Conservation (phyloP, 1,284 basidiomycete species). For the Boletus sp. region DNA sequence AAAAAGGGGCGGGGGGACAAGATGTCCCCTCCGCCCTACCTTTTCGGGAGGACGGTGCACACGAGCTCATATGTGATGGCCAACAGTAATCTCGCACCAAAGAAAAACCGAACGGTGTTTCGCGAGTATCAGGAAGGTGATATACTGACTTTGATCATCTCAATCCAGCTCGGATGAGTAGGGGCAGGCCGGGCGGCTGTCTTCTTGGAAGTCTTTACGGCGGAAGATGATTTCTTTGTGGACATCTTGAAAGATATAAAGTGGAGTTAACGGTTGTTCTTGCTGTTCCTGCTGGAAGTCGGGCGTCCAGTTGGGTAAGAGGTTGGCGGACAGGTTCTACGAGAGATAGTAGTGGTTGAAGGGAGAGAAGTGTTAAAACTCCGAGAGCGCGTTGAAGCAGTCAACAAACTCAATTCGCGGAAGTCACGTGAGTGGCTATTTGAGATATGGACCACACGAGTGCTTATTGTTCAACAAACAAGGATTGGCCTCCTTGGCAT, state of each 20-base stretch:
- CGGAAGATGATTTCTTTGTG: conserved; percentile 31
- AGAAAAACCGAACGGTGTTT: not conserved
- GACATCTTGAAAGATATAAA: conserved; percentile 28
- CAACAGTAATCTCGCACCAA: conserved; percentile 4
- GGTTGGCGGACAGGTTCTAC: conserved; percentile 33
- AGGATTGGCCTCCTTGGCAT: not conserved
- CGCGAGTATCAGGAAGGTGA: not conserved
- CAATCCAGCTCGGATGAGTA: conserved; percentile 66
- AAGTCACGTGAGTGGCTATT: conserved; percentile 35
- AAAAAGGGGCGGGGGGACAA: conserved; percentile 7
- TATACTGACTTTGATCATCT: conserved; percentile 70
- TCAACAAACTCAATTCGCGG: conserved; percentile 45
- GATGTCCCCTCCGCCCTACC: conserved; percentile 41
- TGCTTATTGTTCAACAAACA: conserved; percentile 9
- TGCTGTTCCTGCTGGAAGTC: conserved; percentile 22
- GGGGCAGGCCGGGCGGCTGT: conserved; percentile 40
- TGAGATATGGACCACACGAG: conserved; percentile 30
- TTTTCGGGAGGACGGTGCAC: conserved; percentile 33
- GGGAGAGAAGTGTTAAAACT: conserved; percentile 54
- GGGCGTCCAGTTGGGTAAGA: conserved; percentile 27
- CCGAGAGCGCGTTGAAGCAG: conserved; percentile 51
- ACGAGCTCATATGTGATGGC: conserved; percentile 10
- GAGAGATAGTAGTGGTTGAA: conserved; percentile 47
- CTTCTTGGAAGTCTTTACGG: conserved; percentile 34
- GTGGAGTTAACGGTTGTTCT: conserved; percentile 33